phyloP scores from a whole-genome alignment of 805 yeast genomes.

The Saccharomycopsis fodiens region DNA sequence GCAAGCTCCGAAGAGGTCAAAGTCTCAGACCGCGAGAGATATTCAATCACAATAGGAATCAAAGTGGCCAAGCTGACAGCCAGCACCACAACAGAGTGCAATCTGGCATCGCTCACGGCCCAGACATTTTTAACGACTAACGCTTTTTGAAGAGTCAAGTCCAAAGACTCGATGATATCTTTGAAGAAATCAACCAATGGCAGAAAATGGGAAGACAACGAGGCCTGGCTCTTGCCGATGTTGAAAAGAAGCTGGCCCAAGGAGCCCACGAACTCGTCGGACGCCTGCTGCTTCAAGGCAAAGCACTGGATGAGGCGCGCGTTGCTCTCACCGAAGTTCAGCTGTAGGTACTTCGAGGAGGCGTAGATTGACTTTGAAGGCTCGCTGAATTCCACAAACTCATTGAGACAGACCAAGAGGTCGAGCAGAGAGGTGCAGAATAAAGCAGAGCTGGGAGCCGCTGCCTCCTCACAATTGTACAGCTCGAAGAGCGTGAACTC shows the following conservation, averaged over 20 bases:
- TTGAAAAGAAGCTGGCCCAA: not conserved
- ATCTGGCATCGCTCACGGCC: not conserved
- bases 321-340: not conserved
- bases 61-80: not conserved
- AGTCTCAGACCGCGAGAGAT: not conserved
- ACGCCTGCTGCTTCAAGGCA: not conserved
- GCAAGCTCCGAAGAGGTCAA: not conserved
- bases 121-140: not conserved
- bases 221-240: not conserved
- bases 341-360: not conserved
- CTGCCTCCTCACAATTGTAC: not conserved
- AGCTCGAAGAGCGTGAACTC: not conserved
- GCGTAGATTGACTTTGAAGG: not conserved
- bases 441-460: not conserved
- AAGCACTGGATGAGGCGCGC: not conserved
- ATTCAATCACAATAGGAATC: not conserved
- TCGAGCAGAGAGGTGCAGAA: not conserved
- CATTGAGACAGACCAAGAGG: not conserved
- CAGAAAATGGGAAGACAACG: not conserved
- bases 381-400: not conserved
- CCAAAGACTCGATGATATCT: not conserved
- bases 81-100: not conserved
- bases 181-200: not conserved
- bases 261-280: not conserved
- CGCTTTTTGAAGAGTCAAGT: not conserved